Evolutionary conservation across 371 early-diverging fungal species (phyloP), one percentile per base, ranked within the genome.

Genomic region (Mucor indicus): DNA sequence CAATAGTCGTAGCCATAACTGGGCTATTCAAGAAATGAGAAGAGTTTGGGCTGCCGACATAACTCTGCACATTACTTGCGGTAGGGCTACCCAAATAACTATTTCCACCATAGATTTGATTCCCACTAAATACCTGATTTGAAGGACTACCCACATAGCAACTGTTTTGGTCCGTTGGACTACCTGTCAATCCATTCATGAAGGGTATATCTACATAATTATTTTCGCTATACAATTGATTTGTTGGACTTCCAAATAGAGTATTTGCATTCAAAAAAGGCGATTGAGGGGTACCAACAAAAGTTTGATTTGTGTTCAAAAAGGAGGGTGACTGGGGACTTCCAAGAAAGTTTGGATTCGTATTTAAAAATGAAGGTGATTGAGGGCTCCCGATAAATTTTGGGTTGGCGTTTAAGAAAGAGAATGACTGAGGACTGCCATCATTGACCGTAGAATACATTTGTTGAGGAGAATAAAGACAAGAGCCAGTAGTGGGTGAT

Each of bases 401-500:
- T n/a, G n/a, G n/a, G n/a, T n/a, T n/a, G n/a, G n/a, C n/a, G n/a
- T n/a, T n/a, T n/a, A n/a, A n/a, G n/a, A n/a, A n/a, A n/a, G n/a
- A n/a, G n/a, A n/a, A n/a, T n/a, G 21, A 24, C 20, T 43, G 44
- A 29, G 49, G 49, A 38, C 44, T 50, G 1, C 45, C 50, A 20
- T 50, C 40, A 24, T 56, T 43, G 21, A 47, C 22, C 9, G 57
- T 51, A 27, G 48, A 52, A 25, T 36, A n/a, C 12, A 35, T 44
- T 19, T 44, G 52, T 27, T 35, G 44, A 39, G 48, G 49, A 33
- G 55, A 48, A 10, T 37, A 45, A 56, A 50, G 42, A 36, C 39
- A 43, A 4, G 58, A 58, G 5, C 44, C 44, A 6, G 49, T 7
- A 7, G 11, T 41, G 23, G 60, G 60, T 15, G 60, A 59, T 25